These are phyloP conservation scores for Barnettozyma wickerhamii DNA, from an alignment of 805 yeast genomes.

Conservation along the genomic window DNA sequence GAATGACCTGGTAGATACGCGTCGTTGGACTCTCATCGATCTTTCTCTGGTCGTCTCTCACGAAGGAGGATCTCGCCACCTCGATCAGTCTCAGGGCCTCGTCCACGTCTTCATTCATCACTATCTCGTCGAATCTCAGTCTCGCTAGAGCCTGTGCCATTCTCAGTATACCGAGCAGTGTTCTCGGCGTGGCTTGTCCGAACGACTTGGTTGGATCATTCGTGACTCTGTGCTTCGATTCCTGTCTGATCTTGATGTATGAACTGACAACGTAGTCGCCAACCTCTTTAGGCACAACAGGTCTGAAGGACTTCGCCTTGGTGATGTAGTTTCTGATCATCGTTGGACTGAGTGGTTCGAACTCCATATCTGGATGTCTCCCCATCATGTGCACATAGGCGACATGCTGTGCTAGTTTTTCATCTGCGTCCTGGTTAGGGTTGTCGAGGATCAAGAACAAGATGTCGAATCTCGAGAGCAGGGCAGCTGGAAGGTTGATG, in stretches of 20 bases:
- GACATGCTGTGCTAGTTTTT: slow-evolving; percentile 86
- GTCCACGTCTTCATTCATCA: slow-evolving; percentile 79
- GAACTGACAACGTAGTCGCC: slow-evolving; percentile 82
- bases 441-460: slow-evolving; percentile 81
- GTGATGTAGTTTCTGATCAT: slow-evolving; percentile 86
- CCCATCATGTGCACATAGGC: slow-evolving; percentile 94
- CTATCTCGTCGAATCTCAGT: slow-evolving; percentile 71
- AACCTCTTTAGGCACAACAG: slow-evolving; percentile 77
- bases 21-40: slow-evolving; percentile 65
- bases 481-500: slow-evolving; percentile 94
- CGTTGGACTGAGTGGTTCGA: slow-evolving; percentile 71
- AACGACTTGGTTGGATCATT: slow-evolving; percentile 68
- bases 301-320: slow-evolving; percentile 79
- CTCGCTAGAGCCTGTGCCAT: slow-evolving; percentile 94
- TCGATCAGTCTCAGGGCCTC: slow-evolving; percentile 87
- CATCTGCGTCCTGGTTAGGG: slow-evolving; percentile 77
- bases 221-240: slow-evolving; percentile 69
- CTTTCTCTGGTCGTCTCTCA: slow-evolving; percentile 44
- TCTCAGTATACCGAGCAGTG: slow-evolving; percentile 85
- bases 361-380: slow-evolving; percentile 73
- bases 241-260: slow-evolving; percentile 90
- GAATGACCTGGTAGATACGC: slow-evolving; percentile 67
- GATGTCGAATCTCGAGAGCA: slow-evolving; percentile 90
- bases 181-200: slow-evolving; percentile 93
- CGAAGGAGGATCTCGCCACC: slow-evolving; percentile 80